Conservation (phyloP, 2,329 filamentous ascomycete genomes). For the Hymenoscyphus fraxineus region DNA sequence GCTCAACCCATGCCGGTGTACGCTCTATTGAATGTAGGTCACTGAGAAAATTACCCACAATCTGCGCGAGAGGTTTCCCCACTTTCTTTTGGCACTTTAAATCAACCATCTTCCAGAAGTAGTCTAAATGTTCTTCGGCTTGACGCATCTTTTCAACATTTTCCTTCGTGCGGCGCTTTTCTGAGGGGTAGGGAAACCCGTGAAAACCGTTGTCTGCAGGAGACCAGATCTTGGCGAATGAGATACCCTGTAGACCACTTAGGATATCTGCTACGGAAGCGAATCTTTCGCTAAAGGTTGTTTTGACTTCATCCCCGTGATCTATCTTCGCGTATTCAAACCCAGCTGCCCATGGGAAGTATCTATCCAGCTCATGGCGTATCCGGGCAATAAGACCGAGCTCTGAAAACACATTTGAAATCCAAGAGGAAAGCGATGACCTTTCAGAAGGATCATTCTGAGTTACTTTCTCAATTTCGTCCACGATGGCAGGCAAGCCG, state of each 20-base stretch:
- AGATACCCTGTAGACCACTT: neutral
- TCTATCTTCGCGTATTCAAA: slow-evolving; percentile 10
- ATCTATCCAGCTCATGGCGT: slow-evolving; percentile 21
- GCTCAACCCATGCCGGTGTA: slow-evolving; percentile 48
- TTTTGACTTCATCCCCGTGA: neutral
- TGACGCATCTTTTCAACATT: slow-evolving; percentile 42
- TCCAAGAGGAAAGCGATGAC: slow-evolving; percentile 20
- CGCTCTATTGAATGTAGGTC: slow-evolving; percentile 41
- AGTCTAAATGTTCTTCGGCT: slow-evolving; percentile 47
- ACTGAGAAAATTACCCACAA: slow-evolving; percentile 26
- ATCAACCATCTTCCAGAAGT: slow-evolving; percentile 43
- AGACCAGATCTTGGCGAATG: slow-evolving; percentile 11
- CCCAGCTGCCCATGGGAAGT: slow-evolving; percentile 21
- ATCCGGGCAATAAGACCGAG: slow-evolving; percentile 20
- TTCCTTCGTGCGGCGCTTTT: slow-evolving; percentile 44
- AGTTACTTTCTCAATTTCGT: slow-evolving; percentile 20
- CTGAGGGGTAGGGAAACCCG: slow-evolving; percentile 41
- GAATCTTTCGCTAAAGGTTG: neutral
- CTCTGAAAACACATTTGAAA: slow-evolving; percentile 15
- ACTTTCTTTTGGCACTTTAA: slow-evolving; percentile 4
- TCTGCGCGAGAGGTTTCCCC: slow-evolving; percentile 19
- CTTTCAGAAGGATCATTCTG: slow-evolving; percentile 21
- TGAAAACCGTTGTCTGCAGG: slow-evolving; percentile 20
- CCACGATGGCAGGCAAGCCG: slow-evolving; percentile 18
- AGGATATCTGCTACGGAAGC: neutral